Conservation (phyloP, 2,329 filamentous ascomycete species). For the Fusarium chaquense region DNA sequence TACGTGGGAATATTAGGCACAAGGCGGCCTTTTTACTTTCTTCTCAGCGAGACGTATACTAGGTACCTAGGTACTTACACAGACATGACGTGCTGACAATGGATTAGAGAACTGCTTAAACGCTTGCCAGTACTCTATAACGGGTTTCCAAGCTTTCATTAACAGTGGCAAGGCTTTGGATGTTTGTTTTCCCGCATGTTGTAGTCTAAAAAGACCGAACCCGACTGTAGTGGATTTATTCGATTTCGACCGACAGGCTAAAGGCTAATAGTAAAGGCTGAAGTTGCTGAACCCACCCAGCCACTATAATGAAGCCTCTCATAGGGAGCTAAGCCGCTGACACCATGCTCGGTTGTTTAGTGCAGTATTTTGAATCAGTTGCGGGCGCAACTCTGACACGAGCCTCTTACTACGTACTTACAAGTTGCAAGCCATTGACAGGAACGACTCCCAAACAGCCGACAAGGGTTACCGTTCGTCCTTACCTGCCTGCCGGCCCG, state of each 20-base stretch:
- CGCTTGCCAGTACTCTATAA: not conserved
- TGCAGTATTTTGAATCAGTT: conserved; percentile 46
- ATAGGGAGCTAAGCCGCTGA: conserved; percentile 40
- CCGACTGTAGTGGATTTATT: conserved; percentile 21
- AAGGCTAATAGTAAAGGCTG: conserved; percentile 13
- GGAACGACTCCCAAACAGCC: conserved; percentile 25
- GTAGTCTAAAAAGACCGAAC: not conserved
- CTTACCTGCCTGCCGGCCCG: conserved; percentile 26
- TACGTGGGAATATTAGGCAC: not conserved
- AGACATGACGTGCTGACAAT: not conserved
- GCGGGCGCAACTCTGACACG: conserved; percentile 46
- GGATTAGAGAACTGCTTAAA: not conserved
- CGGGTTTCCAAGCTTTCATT: not conserved
- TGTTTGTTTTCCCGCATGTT: conserved; percentile 36
- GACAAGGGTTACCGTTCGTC: conserved; percentile 32
- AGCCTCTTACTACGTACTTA: conserved; percentile 39
- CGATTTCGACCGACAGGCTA: conserved; percentile 28
- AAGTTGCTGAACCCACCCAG: conserved; percentile 35
- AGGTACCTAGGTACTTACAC: not conserved
- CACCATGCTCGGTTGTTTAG: conserved; percentile 44
- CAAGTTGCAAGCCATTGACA: conserved; percentile 35
- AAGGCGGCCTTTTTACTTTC: not conserved
- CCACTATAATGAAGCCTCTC: conserved; percentile 6
- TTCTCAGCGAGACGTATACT: not conserved
- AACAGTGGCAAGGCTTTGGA: conserved; percentile 22